Base-by-base conservation (phyloP, 768 basidiomycete genomes). In the Russula compacta region DNA sequence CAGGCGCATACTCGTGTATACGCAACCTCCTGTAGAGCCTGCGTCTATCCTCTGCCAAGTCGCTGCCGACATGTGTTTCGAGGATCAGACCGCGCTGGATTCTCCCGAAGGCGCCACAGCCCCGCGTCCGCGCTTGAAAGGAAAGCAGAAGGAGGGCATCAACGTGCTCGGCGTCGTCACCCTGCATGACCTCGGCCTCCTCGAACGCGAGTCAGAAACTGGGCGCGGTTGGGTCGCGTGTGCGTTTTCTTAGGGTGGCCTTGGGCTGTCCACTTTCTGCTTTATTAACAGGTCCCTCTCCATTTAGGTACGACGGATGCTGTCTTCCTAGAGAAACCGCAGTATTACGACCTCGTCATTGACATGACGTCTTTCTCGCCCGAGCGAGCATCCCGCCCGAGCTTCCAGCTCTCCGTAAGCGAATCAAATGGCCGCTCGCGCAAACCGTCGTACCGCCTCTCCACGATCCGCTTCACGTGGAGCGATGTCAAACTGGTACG, bases 191-290 rank as follows among this genome's bases (percentile, higher is more conserved):
- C n/a, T 89, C 46, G 83, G 84, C 60, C 77, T 81, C 61, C 69
- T 92, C 56, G 73, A 80, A 56, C 71, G 73, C 17, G 87, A 86
- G 70, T 78, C 79, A 32, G 73, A 75, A 64, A 77, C 73, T 2
- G 87, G 87, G 6, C 75, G 80, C 6, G 90, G 90, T 19, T 93
- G 89, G 89, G 82, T 92, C 56, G 90, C 90, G 36, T 92, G 90
- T 81, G 71, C 63, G 81, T 74, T 10, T 44, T 58, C 14, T 17
- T 9, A 11, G 6, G 14, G n/a, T 4, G 46, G 2, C 11, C 43
- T 54, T 19, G 33, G n/a, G 29, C 11, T 14, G 17, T 35, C 46
- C 33, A 2, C 32, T 29, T 42, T 39, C 15, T 58, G 38, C 59
- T 46, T 32, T 32, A 24, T 43, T 44, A 17, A 50, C 17, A 6